A percentile compares a stretch with the other conserved stretches of the same genome.
Conservation (phyloP, 352 stramenopile genomes). For the Phytophthora ohioensis region DNA sequence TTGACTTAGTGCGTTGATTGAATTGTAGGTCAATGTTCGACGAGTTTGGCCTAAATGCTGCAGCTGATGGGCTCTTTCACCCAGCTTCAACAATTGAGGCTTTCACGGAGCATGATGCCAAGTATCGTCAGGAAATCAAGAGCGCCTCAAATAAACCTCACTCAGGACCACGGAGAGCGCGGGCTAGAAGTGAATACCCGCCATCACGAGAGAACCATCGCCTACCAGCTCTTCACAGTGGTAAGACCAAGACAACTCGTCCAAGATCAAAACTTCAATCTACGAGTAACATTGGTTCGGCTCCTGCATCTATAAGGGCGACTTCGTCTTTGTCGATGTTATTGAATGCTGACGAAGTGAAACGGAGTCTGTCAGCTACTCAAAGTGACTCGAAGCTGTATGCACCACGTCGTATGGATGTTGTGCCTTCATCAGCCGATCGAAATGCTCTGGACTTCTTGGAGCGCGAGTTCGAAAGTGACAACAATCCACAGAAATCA, state of each 20-base stretch:
- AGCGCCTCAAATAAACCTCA: slow-evolving; percentile 6
- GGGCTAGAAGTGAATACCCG: slow-evolving; percentile 45
- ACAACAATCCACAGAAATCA: slow-evolving; percentile 19
- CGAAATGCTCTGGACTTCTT: slow-evolving; percentile 63
- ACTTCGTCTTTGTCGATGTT: slow-evolving; percentile 30
- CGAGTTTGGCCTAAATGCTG: slow-evolving; percentile 64
- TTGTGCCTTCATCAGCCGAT: slow-evolving; percentile 66
- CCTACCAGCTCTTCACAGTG: slow-evolving; percentile 37
- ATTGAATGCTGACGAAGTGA: neutral
- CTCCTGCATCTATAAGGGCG: slow-evolving; percentile 26
- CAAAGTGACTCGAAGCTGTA: slow-evolving; percentile 74
- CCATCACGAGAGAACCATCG: slow-evolving; percentile 48
- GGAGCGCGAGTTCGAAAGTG: slow-evolving; percentile 42
- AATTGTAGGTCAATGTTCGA: slow-evolving; percentile 60
- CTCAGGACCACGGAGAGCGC: slow-evolving; percentile 12
- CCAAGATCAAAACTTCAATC: slow-evolving; percentile 39
- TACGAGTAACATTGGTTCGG: slow-evolving; percentile 18
- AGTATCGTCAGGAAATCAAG: slow-evolving; percentile 48
- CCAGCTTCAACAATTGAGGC: slow-evolving; percentile 78
- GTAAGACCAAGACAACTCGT: slow-evolving; percentile 38
- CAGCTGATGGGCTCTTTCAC: slow-evolving; percentile 80
- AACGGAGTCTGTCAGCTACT: slow-evolving; percentile 40
- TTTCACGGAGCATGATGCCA: slow-evolving; percentile 82
- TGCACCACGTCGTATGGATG: slow-evolving; percentile 48
- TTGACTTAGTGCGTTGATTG: neutral